A percentile compares a stretch with the other conserved stretches of the same genome.
Evolutionary conservation across 768 basidiomycete species (phyloP).

Genomic region (Lactarius pseudohatsudake): DNA sequence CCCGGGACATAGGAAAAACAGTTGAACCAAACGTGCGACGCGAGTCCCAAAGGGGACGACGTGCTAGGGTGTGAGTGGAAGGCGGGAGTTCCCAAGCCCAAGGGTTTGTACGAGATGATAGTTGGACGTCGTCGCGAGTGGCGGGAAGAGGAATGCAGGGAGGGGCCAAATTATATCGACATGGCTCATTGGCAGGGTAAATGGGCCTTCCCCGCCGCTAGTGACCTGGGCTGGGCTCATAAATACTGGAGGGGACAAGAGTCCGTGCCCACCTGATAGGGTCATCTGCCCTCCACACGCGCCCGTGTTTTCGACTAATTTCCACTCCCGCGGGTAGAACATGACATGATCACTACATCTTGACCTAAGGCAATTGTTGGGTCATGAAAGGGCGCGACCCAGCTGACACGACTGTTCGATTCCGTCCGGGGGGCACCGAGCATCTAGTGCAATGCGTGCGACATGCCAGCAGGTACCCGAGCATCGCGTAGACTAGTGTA

Average conservation of each 20-base stretch:
- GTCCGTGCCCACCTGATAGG: conserved; percentile 21
- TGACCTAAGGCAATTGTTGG: not conserved
- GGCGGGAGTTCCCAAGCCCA: not conserved
- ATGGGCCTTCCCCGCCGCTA: not conserved
- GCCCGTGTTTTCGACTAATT: conserved; percentile 6
- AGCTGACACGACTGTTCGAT: not conserved
- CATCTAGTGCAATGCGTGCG: not conserved
- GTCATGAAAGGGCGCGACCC: not conserved
- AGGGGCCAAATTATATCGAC: not conserved
- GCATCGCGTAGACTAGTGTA: not conserved
- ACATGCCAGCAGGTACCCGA: not conserved
- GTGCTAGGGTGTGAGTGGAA: not conserved
- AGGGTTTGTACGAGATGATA: not conserved
- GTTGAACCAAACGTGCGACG: not conserved
- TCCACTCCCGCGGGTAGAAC: conserved; percentile 6
- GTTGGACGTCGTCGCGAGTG: not conserved
- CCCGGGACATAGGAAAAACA: conserved; percentile 4
- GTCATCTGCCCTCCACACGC: conserved; percentile 23
- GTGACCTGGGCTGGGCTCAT: conserved; percentile 11
- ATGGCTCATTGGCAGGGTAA: not conserved
- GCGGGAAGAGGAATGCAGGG: not conserved
- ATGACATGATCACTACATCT: not conserved
- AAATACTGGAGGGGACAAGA: conserved; percentile 15
- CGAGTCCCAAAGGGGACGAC: conserved; percentile 6
- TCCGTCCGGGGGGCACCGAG: not conserved